phyloP scores from a whole-genome alignment of 108 stramenopile species.

The Fragilariopsis cylindrus region DNA sequence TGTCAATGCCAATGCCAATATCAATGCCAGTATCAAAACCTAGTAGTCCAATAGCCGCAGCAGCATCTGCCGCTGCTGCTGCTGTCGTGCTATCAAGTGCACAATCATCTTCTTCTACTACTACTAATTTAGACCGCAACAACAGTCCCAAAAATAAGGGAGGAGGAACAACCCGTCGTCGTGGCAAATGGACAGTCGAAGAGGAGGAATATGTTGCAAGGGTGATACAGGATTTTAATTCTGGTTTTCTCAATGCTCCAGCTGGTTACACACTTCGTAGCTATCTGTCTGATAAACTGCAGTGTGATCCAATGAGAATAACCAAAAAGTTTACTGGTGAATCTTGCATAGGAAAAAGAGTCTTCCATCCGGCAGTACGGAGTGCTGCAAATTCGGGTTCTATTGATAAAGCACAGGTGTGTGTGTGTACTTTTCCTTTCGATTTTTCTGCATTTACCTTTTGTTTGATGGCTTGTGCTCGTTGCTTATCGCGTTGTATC shows the following conservation, averaged over 20 bases:
- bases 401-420: constrained; percentile 75
- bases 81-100: neutral
- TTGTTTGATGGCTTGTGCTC: neutral
- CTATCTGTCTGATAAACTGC: constrained; percentile 92
- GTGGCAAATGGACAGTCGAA: constrained; percentile 94
- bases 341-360: constrained; percentile 91
- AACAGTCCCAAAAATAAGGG: constrained; percentile 1
- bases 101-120: neutral
- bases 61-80: neutral
- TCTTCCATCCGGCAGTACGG: constrained; percentile 79
- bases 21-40: neutral
- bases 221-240: constrained; percentile 93
- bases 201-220: constrained; percentile 94
- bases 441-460: constrained; percentile 10
- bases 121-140: neutral
- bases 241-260: constrained; percentile 89
- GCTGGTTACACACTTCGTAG: constrained; percentile 95
- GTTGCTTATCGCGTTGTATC: neutral
- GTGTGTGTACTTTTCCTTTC: constrained; percentile 16
- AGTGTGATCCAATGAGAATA: constrained; percentile 99
- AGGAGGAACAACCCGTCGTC: constrained; percentile 46
- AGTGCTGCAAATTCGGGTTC: constrained; percentile 51
- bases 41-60: neutral
- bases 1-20: too few species aligned
- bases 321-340: constrained; percentile 99